Conservation (phyloP, 208 protist species). For the Willaertia magna region DNA sequence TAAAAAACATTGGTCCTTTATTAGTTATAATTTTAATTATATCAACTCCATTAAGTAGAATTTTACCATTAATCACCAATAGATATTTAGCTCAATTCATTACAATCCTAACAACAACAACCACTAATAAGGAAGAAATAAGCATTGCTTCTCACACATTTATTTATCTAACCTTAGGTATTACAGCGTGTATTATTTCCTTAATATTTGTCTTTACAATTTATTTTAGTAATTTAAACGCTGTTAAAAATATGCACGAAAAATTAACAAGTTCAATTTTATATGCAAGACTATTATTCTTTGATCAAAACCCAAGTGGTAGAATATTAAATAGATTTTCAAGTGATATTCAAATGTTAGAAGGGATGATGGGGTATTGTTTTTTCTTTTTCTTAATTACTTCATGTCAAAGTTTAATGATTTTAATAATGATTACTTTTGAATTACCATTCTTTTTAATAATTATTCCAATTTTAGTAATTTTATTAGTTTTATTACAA, state of each 20-base stretch:
- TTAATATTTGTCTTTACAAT: neutral
- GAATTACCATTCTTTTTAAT: slow-evolving; percentile 15
- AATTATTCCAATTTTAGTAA: slow-evolving; percentile 33
- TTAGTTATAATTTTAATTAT: neutral
- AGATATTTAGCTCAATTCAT: neutral
- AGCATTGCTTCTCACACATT: neutral
- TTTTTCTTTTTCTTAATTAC: neutral
- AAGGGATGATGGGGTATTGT: neutral
- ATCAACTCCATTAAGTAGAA: neutral
- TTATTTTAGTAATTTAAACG: neutral
- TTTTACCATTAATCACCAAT: neutral
- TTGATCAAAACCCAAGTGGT: slow-evolving; percentile 80
- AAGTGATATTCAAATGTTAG: slow-evolving; percentile 52
- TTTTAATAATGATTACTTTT: neutral
- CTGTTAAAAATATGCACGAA: slow-evolving; percentile 33
- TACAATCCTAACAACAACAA: neutral
- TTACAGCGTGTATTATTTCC: neutral
- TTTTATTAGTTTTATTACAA: slow-evolving; percentile 64
- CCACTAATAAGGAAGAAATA: neutral
- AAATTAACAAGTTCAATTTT: slow-evolving; percentile 40
- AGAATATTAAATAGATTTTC: slow-evolving; percentile 84
- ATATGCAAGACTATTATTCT: slow-evolving; percentile 60
- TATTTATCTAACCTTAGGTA: neutral
- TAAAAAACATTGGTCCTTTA: neutral
- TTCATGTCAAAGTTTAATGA: neutral